phyloP scores from a whole-genome alignment of 75 land plant genomes.

The Selaginella tamariscina region DNA sequence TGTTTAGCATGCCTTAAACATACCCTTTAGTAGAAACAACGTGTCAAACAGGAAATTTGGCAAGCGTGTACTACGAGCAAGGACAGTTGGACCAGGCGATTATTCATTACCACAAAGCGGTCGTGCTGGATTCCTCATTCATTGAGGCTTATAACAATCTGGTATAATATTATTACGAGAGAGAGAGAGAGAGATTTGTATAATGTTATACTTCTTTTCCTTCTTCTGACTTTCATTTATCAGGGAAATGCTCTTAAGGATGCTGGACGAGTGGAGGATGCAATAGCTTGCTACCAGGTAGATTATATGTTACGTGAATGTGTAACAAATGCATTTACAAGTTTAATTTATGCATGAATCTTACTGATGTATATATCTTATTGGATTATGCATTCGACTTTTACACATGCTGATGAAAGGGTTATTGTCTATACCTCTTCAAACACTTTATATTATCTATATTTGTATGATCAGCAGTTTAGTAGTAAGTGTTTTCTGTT shows the following conservation, averaged over 20 bases:
- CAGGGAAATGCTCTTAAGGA: constrained; percentile 97
- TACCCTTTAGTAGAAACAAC: too few species aligned
- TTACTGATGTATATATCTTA: too few species aligned
- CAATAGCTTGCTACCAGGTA: constrained; percentile 85
- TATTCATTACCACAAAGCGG: constrained; percentile 80
- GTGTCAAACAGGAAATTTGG: constrained; percentile 90
- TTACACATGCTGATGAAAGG: too few species aligned
- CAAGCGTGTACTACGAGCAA: constrained; percentile 86
- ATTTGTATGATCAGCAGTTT: background rate
- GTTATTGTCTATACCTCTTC: too few species aligned
- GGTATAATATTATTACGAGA: constrained; percentile 58
- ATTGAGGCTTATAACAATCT: constrained; percentile 95
- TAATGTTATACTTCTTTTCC: too few species aligned
- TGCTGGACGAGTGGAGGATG: constrained; percentile 87
- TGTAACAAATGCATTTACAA: too few species aligned
- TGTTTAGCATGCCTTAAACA: too few species aligned
- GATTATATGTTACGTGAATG: background rate
- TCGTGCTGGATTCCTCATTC: constrained; percentile 58
- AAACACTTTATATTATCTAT: too few species aligned
- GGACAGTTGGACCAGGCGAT: constrained; percentile 80
- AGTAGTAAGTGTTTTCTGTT: background rate
- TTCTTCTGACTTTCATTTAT: background rate
- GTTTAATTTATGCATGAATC: too few species aligned
- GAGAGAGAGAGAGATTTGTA: too few species aligned
- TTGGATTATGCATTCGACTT: too few species aligned